These are phyloP conservation scores for Nicotiana tomentosiformis DNA, from an alignment of 257 asterid species.

Conservation along the genomic window DNA sequence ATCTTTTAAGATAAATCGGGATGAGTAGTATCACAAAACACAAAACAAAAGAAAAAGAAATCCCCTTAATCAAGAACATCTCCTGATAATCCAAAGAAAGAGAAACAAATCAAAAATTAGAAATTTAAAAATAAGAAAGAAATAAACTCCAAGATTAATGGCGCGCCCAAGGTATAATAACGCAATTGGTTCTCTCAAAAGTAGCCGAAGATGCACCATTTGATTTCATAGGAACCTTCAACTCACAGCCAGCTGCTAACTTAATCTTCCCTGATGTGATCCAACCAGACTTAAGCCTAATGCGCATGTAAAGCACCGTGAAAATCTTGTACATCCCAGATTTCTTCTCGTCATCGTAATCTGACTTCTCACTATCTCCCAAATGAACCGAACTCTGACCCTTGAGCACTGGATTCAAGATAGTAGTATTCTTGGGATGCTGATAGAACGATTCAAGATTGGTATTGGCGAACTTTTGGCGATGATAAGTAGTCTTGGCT, in stretches of 20 bases:
- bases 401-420: conserved; percentile 27
- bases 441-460: conserved; percentile 45
- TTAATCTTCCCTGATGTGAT: conserved; percentile 39
- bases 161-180: conserved; percentile 13
- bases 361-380: conserved; percentile 22
- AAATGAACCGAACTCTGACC: conserved; percentile 29
- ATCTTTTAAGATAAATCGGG: not conserved
- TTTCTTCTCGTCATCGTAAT: conserved; percentile 29
- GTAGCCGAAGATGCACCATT: conserved; percentile 32
- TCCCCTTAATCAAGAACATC: not conserved
- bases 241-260: conserved; percentile 55
- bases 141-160: not conserved
- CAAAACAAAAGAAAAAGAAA: not conserved
- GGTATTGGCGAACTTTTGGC: conserved; percentile 32
- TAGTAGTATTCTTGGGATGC: conserved; percentile 37
- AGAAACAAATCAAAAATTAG: not conserved
- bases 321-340: conserved; percentile 40
- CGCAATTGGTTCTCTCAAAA: conserved; percentile 41
- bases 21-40: not conserved
- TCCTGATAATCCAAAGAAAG: not conserved
- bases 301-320: conserved; percentile 36
- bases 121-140: not conserved
- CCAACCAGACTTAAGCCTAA: conserved; percentile 42
- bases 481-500: conserved; percentile 50
- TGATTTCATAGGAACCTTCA: conserved; percentile 48